These are phyloP conservation scores for Asclepias syriaca DNA, from an alignment of 257 asterid genomes.

Conservation along the genomic window DNA sequence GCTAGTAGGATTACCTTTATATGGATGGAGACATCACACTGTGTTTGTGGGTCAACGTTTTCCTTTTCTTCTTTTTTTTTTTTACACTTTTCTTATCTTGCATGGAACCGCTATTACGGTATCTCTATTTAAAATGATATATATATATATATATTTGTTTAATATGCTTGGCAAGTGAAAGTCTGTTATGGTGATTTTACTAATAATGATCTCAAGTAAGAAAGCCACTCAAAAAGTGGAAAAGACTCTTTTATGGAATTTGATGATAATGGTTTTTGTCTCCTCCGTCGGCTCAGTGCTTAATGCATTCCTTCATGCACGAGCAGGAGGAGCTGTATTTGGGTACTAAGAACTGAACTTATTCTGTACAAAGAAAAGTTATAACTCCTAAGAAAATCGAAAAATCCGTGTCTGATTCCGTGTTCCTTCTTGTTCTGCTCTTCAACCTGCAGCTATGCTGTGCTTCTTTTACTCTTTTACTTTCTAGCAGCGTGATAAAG, in stretches of 20 bases:
- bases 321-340: too few species aligned
- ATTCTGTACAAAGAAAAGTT: background rate
- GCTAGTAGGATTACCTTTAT: slow-evolving; percentile 20
- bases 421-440: background rate
- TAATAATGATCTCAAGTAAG: too few species aligned
- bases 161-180: too few species aligned
- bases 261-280: background rate
- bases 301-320: background rate
- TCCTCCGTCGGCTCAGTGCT: background rate
- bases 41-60: slow-evolving; percentile 21
- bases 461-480: slow-evolving; percentile 21
- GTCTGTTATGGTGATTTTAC: too few species aligned
- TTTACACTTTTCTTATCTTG: too few species aligned
- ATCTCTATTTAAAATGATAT: too few species aligned
- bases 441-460: background rate
- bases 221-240: too few species aligned
- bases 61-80: background rate
- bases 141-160: too few species aligned
- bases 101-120: too few species aligned
- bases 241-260: too few species aligned
- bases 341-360: background rate
- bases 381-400: background rate
- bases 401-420: background rate
- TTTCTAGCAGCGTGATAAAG: slow-evolving; percentile 90
- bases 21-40: slow-evolving; percentile 29